These are phyloP conservation scores for Wickerhamiella shivajii DNA, from an alignment of 805 yeast species.

Conservation along the genomic window DNA sequence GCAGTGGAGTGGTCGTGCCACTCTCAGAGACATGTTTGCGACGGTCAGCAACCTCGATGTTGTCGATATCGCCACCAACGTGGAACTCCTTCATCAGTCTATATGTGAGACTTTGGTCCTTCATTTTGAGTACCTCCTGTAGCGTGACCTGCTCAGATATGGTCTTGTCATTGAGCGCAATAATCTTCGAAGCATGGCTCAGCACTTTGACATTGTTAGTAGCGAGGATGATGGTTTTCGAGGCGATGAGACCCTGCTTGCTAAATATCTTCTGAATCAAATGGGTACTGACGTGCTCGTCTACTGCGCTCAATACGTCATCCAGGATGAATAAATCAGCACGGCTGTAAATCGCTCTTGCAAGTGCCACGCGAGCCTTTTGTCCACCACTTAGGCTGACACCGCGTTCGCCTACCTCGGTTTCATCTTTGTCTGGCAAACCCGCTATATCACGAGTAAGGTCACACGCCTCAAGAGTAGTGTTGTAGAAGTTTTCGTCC, in stretches of 20 bases:
- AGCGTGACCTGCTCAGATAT: slow-evolving; percentile 43
- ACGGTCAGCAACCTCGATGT: slow-evolving; percentile 51
- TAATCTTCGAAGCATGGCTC: slow-evolving; percentile 52
- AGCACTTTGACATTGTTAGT: slow-evolving; percentile 71
- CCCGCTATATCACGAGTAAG: slow-evolving; percentile 60
- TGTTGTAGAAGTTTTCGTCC: slow-evolving; percentile 68
- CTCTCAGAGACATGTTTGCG: slow-evolving; percentile 50
- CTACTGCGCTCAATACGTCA: slow-evolving; percentile 92
- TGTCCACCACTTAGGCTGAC: slow-evolving; percentile 95
- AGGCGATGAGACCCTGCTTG: slow-evolving; percentile 51
- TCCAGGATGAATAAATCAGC: slow-evolving; percentile 85
- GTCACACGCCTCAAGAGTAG: slow-evolving; percentile 80
- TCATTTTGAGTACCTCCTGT: slow-evolving; percentile 33
- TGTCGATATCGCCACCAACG: slow-evolving; percentile 62
- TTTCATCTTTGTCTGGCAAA: slow-evolving; percentile 77
- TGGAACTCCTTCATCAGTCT: slow-evolving; percentile 33
- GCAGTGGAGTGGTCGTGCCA: slow-evolving; percentile 18
- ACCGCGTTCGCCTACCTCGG: slow-evolving; percentile 95
- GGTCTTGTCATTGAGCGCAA: slow-evolving; percentile 39
- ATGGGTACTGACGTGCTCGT: slow-evolving; percentile 89
- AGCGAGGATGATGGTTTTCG: slow-evolving; percentile 62
- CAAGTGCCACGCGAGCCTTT: slow-evolving; percentile 86
- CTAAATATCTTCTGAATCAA: slow-evolving; percentile 64
- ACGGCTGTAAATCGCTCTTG: slow-evolving; percentile 89
- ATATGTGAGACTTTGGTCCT: slow-evolving; percentile 12